These are phyloP conservation scores for Tulasnella sp. DNA, from an alignment of 768 basidiomycete species.

Conservation along the genomic window DNA sequence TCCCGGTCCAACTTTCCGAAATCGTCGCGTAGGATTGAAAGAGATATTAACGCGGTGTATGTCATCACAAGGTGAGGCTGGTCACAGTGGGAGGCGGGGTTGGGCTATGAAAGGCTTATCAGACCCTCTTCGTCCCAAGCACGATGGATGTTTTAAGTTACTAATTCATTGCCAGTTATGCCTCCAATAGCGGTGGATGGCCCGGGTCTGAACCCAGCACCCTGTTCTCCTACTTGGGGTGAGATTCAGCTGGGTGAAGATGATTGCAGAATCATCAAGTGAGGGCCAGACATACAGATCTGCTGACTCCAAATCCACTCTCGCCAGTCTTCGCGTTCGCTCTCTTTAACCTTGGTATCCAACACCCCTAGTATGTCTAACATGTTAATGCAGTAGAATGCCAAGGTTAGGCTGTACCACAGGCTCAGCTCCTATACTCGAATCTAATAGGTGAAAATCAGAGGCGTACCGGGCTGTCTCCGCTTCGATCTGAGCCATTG, in stretches of 20 bases:
- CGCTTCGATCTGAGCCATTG: slow-evolving; percentile 64
- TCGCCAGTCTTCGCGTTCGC: slow-evolving; percentile 66
- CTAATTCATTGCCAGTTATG: slow-evolving; percentile 36
- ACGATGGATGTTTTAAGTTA: slow-evolving; percentile 32
- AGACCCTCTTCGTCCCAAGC: slow-evolving; percentile 29
- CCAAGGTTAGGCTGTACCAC: slow-evolving; percentile 69
- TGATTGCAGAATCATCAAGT: slow-evolving; percentile 28
- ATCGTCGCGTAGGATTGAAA: slow-evolving; percentile 87
- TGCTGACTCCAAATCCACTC: slow-evolving; percentile 93
- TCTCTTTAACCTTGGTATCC: slow-evolving; percentile 48
- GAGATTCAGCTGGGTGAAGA: slow-evolving; percentile 12
- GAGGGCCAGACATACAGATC: slow-evolving; percentile 52
- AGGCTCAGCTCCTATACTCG: not conserved
- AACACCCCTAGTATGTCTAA: slow-evolving; percentile 73
- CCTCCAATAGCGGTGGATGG: slow-evolving; percentile 61
- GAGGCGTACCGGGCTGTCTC: slow-evolving; percentile 70
- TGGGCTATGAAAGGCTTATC: slow-evolving; percentile 32
- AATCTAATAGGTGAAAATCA: not conserved
- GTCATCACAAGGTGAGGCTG: slow-evolving; percentile 89
- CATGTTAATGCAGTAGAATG: slow-evolving; percentile 85
- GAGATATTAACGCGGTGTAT: slow-evolving; percentile 83
- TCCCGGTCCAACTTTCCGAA: slow-evolving; percentile 68
- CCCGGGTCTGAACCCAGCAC: slow-evolving; percentile 74
- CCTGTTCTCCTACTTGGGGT: slow-evolving; percentile 57
- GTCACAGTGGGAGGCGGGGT: slow-evolving; percentile 49